Evolutionary conservation across 2,329 filamentous ascomycete genomes (phyloP).

Genomic region (Sarocladium oryzae): DNA sequence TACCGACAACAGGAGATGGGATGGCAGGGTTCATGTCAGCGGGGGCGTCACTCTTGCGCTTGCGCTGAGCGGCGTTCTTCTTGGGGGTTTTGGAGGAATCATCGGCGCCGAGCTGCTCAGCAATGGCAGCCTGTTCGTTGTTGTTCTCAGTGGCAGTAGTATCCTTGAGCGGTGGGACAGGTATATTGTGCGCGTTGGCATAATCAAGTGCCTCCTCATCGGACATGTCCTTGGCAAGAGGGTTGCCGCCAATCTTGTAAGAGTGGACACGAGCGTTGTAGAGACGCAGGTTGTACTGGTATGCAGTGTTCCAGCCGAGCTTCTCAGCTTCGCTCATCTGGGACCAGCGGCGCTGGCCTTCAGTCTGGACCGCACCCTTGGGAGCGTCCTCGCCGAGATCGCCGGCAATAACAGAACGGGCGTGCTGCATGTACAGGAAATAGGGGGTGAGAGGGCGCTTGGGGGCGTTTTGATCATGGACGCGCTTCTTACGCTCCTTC

Average conservation of each 20-base stretch:
- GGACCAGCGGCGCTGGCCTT: constrained; percentile 81
- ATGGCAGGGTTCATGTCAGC: constrained; percentile 31
- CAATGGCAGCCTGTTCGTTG: constrained; percentile 51
- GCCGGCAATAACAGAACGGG: constrained; percentile 71
- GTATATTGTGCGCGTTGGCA: constrained; percentile 51
- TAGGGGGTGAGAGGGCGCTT: constrained; percentile 92
- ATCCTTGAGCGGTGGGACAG: constrained; percentile 42
- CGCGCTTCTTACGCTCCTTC: constrained; percentile 85
- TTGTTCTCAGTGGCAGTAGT: constrained; percentile 22
- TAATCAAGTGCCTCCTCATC: constrained; percentile 55
- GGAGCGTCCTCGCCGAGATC: constrained; percentile 70
- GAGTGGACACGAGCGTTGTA: constrained; percentile 61
- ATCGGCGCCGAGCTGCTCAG: constrained; percentile 44
- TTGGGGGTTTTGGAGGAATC: constrained; percentile 52
- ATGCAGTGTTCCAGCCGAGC: constrained; percentile 59
- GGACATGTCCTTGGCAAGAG: constrained; percentile 51
- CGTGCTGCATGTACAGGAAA: constrained; percentile 89
- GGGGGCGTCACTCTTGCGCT: constrained; percentile 50
- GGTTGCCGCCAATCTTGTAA: constrained; percentile 52
- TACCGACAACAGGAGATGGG: constrained; percentile 38
- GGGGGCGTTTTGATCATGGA: constrained; percentile 85
- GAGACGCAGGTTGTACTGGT: constrained; percentile 60
- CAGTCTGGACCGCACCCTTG: constrained; percentile 81
- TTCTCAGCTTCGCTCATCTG: constrained; percentile 71
- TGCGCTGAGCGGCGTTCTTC: constrained; percentile 44